A percentile compares a stretch with the other conserved stretches of the same genome.
These are phyloP conservation scores for Kwoniella bestiolae DNA, from an alignment of 768 basidiomycete species.

Conservation along the genomic window DNA sequence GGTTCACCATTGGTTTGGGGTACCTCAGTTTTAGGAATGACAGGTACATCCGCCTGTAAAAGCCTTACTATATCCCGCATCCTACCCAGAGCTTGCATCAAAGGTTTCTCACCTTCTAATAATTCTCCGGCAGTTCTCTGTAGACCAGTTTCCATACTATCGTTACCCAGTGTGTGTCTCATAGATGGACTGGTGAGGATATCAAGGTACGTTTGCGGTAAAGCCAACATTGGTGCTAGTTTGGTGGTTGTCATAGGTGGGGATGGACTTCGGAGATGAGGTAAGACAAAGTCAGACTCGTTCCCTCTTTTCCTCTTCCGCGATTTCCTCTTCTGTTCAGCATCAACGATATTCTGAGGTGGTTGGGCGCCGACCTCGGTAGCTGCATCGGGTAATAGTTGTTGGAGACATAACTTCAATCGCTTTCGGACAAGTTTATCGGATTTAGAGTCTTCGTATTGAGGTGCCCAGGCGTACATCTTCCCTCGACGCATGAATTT, in stretches of 20 bases:
- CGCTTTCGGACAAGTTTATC: constrained; percentile 37
- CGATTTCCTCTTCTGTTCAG: constrained; percentile 12
- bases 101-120: constrained; percentile 55
- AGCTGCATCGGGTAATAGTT: constrained; percentile 47
- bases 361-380: constrained; percentile 39
- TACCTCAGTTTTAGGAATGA: constrained; percentile 1
- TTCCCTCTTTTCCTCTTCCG: constrained; percentile 29
- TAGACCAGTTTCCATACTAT: constrained; percentile 54
- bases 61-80: constrained; percentile 46
- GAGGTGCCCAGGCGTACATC: constrained; percentile 56
- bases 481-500: constrained; percentile 53
- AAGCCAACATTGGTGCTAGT: constrained; percentile 42
- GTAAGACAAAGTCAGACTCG: constrained; percentile 32
- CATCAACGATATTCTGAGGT: constrained; percentile 35
- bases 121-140: constrained; percentile 56
- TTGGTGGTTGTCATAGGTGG: constrained; percentile 42
- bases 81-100: constrained; percentile 51
- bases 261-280: constrained; percentile 49
- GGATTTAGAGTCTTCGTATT: constrained; percentile 47
- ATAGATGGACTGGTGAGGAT: constrained; percentile 53
- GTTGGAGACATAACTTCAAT: constrained; percentile 39
- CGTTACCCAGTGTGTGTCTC: constrained; percentile 55
- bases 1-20: constrained; percentile 3
- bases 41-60: constrained; percentile 31
- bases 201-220: constrained; percentile 53